Evolutionary conservation across 2,329 filamentous ascomycete species (phyloP).

Genomic region (Pezizomycotina sp.): DNA sequence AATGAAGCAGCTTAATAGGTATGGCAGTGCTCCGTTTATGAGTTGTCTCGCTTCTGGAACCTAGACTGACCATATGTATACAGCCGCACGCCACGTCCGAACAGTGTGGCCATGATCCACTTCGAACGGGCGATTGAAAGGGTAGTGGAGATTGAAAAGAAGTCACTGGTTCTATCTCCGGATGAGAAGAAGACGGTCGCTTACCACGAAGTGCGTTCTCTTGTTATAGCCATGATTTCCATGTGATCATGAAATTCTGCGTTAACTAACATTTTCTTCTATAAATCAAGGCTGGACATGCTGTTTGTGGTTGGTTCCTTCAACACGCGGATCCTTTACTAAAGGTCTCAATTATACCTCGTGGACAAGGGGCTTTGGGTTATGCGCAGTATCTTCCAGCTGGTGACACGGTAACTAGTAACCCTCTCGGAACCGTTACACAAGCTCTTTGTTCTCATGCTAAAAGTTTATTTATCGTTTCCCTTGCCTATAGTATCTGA

Average conservation of each 20-base stretch:
- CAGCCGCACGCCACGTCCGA: slow-evolving; percentile 72
- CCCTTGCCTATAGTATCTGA: slow-evolving; percentile 45
- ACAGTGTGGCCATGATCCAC: slow-evolving; percentile 69
- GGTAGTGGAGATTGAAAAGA: slow-evolving; percentile 92
- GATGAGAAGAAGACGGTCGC: slow-evolving; percentile 91
- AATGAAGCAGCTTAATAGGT: slow-evolving; percentile 98
- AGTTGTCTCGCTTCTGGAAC: neutral
- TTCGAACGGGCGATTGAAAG: slow-evolving; percentile 97
- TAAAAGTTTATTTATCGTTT: neutral
- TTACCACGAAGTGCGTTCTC: slow-evolving; percentile 56
- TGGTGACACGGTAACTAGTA: slow-evolving; percentile 44
- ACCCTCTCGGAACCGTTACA: neutral
- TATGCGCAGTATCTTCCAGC: slow-evolving; percentile 95
- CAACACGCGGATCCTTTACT: slow-evolving; percentile 89
- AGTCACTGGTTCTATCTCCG: slow-evolving; percentile 80
- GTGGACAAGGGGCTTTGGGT: slow-evolving; percentile 79
- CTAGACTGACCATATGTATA: slow-evolving; percentile 30
- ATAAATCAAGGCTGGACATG: slow-evolving; percentile 58
- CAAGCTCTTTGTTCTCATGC: slow-evolving; percentile 2
- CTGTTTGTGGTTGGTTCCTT: slow-evolving; percentile 97
- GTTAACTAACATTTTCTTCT: neutral
- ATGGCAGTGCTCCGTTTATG: slow-evolving; percentile 30
- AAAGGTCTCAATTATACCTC: slow-evolving; percentile 96
- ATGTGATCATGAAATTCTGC: neutral
- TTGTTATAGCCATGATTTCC: too few species aligned